Evolutionary conservation across 495 filamentous ascomycete genomes (phyloP).

Genomic region (Chlorociboria aeruginascens): DNA sequence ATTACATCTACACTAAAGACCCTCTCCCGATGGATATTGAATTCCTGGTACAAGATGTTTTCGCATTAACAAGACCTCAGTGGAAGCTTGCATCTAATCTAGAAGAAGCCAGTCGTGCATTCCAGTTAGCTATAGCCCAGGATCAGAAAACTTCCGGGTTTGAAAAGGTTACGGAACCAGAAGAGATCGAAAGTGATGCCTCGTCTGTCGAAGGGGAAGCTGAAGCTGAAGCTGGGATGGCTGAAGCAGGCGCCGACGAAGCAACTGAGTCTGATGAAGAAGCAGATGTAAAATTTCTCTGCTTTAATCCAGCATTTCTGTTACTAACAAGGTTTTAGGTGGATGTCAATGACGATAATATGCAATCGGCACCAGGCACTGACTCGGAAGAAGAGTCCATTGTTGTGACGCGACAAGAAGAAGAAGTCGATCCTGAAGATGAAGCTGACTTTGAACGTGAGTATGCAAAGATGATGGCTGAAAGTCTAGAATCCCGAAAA

Average conservation of each 20-base stretch:
- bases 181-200: conserved; percentile 52
- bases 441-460: conserved; percentile 98
- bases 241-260: conserved; percentile 38
- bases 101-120: conserved; percentile 73
- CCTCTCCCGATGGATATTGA: conserved; percentile 93
- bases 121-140: conserved; percentile 76
- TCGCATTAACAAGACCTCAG: conserved; percentile 68
- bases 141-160: conserved; percentile 71
- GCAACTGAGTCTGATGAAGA: conserved; percentile 33
- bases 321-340: conserved; percentile 7
- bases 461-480: conserved; percentile 97
- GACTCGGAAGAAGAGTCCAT: conserved; percentile 77
- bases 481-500: conserved; percentile 85
- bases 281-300: conserved; percentile 6
- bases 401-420: conserved; percentile 77
- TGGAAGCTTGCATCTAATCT: conserved; percentile 76
- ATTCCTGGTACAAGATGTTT: conserved; percentile 92
- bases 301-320: background rate
- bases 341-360: conserved; percentile 27
- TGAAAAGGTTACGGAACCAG: conserved; percentile 51
- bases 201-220: conserved; percentile 33
- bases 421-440: conserved; percentile 83
- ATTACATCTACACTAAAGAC: conserved; percentile 92
- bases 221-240: conserved; percentile 24
- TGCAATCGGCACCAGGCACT: conserved; percentile 37